These are phyloP conservation scores for Epichloe sibirici DNA, from an alignment of 2,329 filamentous ascomycete species.

Conservation along the genomic window DNA sequence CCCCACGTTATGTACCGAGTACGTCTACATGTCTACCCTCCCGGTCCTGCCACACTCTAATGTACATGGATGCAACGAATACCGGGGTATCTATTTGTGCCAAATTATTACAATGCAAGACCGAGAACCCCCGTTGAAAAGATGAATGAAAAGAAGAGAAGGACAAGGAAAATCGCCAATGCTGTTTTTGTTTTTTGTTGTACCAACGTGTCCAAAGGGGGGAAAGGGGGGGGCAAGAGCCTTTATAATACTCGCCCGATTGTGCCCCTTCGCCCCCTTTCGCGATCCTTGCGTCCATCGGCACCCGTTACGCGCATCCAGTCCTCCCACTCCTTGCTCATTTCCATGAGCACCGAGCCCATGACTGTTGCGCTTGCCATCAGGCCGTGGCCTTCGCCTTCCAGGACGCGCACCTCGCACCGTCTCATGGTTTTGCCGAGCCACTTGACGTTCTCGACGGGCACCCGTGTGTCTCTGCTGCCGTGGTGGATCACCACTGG, in stretches of 20 bases:
- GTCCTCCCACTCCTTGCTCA: conserved; percentile 86
- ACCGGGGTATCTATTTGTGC: too few species aligned
- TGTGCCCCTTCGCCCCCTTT: conserved; percentile 18
- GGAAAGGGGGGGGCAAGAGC: background rate
- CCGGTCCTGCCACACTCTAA: too few species aligned
- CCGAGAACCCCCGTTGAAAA: background rate
- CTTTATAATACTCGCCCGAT: conserved; percentile 7
- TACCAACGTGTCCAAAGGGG: too few species aligned
- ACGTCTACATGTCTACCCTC: too few species aligned
- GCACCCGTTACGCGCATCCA: conserved; percentile 54
- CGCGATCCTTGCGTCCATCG: conserved; percentile 22
- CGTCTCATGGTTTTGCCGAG: conserved; percentile 85
- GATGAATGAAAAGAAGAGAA: background rate
- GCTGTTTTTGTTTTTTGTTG: background rate
- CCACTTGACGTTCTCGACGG: conserved; percentile 91
- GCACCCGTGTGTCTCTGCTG: conserved; percentile 78
- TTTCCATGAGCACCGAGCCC: conserved; percentile 88
- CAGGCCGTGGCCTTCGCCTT: conserved; percentile 85
- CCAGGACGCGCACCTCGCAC: conserved; percentile 81
- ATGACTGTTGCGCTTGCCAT: conserved; percentile 94
- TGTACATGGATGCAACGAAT: too few species aligned
- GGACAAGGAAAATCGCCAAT: background rate
- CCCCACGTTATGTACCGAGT: too few species aligned
- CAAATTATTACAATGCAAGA: too few species aligned
- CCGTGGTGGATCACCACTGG: conserved; percentile 92